Evolutionary conservation across 495 filamentous ascomycete genomes (phyloP), one percentile per base, ranked within the genome.

Genomic region (Hypoxylon fragiforme): DNA sequence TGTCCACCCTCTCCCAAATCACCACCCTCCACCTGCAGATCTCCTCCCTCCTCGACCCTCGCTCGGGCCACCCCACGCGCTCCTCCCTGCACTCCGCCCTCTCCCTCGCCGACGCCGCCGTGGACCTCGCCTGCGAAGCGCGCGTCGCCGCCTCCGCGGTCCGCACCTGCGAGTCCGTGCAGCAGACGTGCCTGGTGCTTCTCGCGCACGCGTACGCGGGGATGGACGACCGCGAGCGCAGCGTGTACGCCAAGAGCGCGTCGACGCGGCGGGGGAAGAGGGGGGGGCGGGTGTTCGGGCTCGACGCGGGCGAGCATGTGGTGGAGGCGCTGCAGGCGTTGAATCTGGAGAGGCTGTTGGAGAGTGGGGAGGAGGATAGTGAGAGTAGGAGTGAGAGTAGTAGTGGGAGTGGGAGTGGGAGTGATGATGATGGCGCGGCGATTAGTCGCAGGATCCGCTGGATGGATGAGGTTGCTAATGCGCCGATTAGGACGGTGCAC

Each of bases 261-360:
- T 19, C 46, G 12, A 20, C 14, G 18, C 8, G 34, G 1, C 1
- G 13, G 4, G 1, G n/a, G 3, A 1, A 0, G 4, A 14, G 19
- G 21, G 1, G 4, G 1, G 41, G 18, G 31, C 44, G 50, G 18
- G 0, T 50, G 1, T 60, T 46, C 50, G 7, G 46, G 3, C 24
- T 30, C 12, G 50, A 61, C 12, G 8, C 31, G 14, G 57, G 46
- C 3, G 57, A 60, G 41, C 50, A 61, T 18, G 9, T 55, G 1
- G 1, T 51, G 15, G 57, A 61, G 13, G 35, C 45, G 2, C 12
- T 61, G 5, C 28, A 38, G 16, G 57, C 50, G 20, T 50, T 61
- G 0, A 40, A 50, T 9, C 32, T 51, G 9, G 36, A 37, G 2
- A 7, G 20, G 1, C n/a, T n/a, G n/a, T n/a, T n/a, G n/a, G n/a